Evolutionary conservation across 768 basidiomycete species (phyloP).

Genomic region (Cystofilobasidium bisporidii): DNA sequence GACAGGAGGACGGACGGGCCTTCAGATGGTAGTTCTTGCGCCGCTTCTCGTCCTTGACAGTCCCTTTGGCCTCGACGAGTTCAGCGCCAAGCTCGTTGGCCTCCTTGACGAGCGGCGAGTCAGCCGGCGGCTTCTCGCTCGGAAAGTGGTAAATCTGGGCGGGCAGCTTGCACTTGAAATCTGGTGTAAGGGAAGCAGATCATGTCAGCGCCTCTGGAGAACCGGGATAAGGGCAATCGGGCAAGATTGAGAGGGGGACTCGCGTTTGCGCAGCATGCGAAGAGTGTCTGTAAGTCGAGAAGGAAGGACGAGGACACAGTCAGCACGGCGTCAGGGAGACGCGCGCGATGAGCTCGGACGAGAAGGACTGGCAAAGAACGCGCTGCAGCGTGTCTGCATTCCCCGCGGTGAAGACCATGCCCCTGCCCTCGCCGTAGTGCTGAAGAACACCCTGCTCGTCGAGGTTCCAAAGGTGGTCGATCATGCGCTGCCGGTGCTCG

Average conservation of each 20-base stretch:
- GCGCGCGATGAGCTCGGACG: no score
- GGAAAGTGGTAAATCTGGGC: constrained; percentile 43
- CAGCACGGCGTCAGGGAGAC: no score
- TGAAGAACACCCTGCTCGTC: constrained; percentile 27
- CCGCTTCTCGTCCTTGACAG: constrained; percentile 35
- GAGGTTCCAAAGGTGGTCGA: constrained; percentile 35
- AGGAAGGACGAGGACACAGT: no score
- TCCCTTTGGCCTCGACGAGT: constrained; percentile 37
- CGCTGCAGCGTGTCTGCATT: constrained; percentile 39
- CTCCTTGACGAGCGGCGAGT: constrained; percentile 34
- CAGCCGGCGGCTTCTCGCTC: constrained; percentile 37
- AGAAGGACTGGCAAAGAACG: no score
- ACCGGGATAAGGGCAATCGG: no score
- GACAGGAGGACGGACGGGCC: no score
- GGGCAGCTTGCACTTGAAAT: constrained; percentile 35
- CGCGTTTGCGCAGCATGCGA: constrained; percentile 20
- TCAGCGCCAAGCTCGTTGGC: constrained; percentile 28
- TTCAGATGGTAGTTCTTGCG: constrained; percentile 41
- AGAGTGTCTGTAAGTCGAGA: no score
- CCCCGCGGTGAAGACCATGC: constrained; percentile 46
- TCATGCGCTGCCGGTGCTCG: constrained; percentile 34
- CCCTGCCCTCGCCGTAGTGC: constrained; percentile 36
- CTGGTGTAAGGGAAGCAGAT: neutral
- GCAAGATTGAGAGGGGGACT: constrained; percentile 25
- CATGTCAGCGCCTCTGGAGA: no score